These are phyloP conservation scores for Gardenia jasminoides DNA, from an alignment of 257 asterid species.

Conservation along the genomic window DNA sequence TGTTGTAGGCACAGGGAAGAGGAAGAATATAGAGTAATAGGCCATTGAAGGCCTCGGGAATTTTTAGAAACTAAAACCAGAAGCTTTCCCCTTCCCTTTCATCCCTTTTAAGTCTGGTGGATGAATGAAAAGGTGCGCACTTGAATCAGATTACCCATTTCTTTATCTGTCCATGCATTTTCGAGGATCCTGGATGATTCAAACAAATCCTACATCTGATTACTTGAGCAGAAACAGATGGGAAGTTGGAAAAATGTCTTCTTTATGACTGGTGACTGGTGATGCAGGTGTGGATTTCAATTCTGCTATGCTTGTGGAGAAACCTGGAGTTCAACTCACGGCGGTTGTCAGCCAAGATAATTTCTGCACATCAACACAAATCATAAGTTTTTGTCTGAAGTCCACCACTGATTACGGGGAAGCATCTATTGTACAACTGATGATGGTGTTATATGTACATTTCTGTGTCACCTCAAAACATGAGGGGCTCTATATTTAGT, in stretches of 20 bases:
- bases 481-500: too few species aligned
- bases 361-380: neutral
- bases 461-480: too few species aligned
- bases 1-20: neutral
- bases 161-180: neutral
- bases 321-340: constrained; percentile 31
- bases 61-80: neutral
- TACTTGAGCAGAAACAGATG: neutral
- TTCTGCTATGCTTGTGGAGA: constrained; percentile 54
- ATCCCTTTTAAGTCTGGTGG: too few species aligned
- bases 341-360: constrained; percentile 24
- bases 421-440: too few species aligned
- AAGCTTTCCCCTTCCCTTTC: neutral
- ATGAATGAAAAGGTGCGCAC: too few species aligned
- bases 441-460: too few species aligned
- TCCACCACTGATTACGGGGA: too few species aligned
- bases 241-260: neutral
- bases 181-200: neutral
- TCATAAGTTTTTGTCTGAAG: too few species aligned
- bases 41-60: too few species aligned
- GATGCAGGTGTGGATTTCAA: constrained; percentile 38
- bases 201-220: neutral
- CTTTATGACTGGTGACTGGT: neutral
- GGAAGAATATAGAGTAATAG: neutral
- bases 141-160: too few species aligned